These are phyloP conservation scores for Aspergillus niger DNA, from an alignment of 2,329 filamentous ascomycete species.

Conservation along the genomic window DNA sequence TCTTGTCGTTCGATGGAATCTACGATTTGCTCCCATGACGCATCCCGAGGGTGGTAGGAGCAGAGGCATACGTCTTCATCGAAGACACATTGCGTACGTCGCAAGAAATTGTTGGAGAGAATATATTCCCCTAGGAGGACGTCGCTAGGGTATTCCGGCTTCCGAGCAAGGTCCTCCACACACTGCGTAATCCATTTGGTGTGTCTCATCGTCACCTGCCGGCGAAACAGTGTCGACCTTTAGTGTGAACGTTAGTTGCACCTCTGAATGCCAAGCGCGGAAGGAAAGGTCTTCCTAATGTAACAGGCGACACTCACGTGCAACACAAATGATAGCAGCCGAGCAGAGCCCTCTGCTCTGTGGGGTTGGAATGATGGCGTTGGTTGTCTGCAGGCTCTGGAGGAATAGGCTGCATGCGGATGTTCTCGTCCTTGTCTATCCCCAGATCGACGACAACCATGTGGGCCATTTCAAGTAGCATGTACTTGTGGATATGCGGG, in stretches of 20 bases:
- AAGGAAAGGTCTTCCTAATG: too few relatives aligned
- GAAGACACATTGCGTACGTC: background rate
- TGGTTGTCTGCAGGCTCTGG: background rate
- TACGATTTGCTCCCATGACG: background rate
- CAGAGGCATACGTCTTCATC: background rate
- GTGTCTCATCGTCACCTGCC: slow-evolving; percentile 14
- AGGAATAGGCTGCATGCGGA: slow-evolving; percentile 5
- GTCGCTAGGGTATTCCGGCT: slow-evolving; percentile 13
- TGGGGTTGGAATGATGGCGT: background rate
- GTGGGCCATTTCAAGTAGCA: slow-evolving; percentile 10
- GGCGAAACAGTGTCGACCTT: slow-evolving; percentile 15
- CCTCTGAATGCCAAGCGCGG: too few relatives aligned
- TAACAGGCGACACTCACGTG: background rate
- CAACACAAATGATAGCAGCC: slow-evolving; percentile 15
- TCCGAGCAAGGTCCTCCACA: background rate
- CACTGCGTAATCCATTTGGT: slow-evolving; percentile 16
- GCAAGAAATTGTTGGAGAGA: background rate
- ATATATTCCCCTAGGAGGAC: slow-evolving; percentile 8
- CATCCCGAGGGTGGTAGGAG: background rate
- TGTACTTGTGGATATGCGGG: slow-evolving; percentile 13
- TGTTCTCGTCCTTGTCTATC: background rate
- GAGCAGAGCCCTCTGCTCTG: slow-evolving; percentile 12
- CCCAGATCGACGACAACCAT: slow-evolving; percentile 12
- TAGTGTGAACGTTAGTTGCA: background rate
- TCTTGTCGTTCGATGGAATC: background rate